These are phyloP conservation scores for Euptelea pleiosperma DNA, from an alignment of 164 flowering plant genomes.

Conservation along the genomic window DNA sequence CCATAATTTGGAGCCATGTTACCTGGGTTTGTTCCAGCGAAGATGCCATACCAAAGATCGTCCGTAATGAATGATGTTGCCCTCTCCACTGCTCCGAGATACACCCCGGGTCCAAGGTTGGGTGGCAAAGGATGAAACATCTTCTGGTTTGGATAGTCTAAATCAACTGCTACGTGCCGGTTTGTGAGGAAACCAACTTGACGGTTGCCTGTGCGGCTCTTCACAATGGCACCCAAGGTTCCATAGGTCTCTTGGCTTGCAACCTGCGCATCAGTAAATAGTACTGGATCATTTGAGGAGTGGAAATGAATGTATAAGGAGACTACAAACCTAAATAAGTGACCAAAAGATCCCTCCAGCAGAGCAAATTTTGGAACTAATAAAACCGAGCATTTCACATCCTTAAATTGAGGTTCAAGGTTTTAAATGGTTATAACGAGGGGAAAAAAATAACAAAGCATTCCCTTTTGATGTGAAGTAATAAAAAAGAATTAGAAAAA, in stretches of 20 bases:
- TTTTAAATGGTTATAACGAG: too few relatives aligned
- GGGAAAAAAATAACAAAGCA: too few relatives aligned
- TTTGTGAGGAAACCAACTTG: constrained; percentile 98
- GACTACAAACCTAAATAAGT: not conserved
- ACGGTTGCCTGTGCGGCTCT: constrained; percentile 84
- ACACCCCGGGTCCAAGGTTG: constrained; percentile 95
- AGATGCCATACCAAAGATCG: constrained; percentile 97
- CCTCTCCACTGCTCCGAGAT: constrained; percentile 97
- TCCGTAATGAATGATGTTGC: constrained; percentile 98
- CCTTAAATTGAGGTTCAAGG: not conserved
- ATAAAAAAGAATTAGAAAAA: too few relatives aligned
- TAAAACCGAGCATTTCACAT: too few relatives aligned
- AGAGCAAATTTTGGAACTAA: not conserved
- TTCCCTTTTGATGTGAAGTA: too few relatives aligned
- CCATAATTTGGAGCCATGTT: constrained; percentile 21
- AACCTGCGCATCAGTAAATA: constrained; percentile 46
- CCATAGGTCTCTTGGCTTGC: constrained; percentile 99
- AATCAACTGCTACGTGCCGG: constrained; percentile 93
- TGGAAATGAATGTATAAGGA: not conserved
- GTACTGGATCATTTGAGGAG: constrained; percentile 6
- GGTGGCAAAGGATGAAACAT: constrained; percentile 99
- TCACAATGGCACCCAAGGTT: constrained; percentile 95
- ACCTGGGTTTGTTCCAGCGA: constrained; percentile 99
- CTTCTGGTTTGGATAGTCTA: constrained; percentile 96
- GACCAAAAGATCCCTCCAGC: not conserved